Evolutionary conservation across 306 rosid species (phyloP).

Genomic region (Sphenostylis stenocarpa): DNA sequence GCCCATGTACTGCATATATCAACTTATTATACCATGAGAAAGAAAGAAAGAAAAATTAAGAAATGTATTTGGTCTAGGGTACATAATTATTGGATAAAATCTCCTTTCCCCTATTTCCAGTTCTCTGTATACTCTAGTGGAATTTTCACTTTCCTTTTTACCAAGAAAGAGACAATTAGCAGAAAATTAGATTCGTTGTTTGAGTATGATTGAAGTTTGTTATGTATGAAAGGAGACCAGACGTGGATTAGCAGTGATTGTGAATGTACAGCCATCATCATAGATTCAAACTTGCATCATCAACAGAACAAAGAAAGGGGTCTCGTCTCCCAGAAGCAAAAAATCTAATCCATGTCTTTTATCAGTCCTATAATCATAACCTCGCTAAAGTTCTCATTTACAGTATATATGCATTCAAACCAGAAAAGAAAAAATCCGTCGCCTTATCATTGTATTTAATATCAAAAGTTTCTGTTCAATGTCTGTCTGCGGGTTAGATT

Average conservation of each 20-base stretch:
- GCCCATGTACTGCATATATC: background rate
- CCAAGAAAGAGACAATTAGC: background rate
- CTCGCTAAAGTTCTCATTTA: conserved; percentile 31
- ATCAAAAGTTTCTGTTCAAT: conserved; percentile 32
- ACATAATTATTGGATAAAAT: background rate
- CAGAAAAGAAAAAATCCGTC: conserved; percentile 5
- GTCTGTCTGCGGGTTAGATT: conserved; percentile 27
- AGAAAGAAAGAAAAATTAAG: background rate
- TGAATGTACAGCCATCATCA: conserved; percentile 31
- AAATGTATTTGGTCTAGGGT: background rate
- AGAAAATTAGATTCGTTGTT: background rate
- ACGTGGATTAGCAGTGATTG: background rate
- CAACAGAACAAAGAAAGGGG: conserved; percentile 7
- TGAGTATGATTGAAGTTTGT: conserved; percentile 25
- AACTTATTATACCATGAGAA: background rate
- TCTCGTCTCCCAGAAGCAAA: conserved; percentile 21
- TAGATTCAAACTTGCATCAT: conserved; percentile 41
- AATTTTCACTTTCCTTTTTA: background rate
- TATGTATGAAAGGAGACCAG: conserved; percentile 14
- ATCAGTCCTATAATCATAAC: conserved; percentile 40
- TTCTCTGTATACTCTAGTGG: background rate
- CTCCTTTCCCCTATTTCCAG: background rate
- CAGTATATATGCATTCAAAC: conserved; percentile 35
- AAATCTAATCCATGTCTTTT: conserved; percentile 34
- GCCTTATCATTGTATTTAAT: conserved; percentile 24